Base-by-base conservation (phyloP, 1,284 basidiomycete genomes). In the Leccinum griseonigrum region DNA sequence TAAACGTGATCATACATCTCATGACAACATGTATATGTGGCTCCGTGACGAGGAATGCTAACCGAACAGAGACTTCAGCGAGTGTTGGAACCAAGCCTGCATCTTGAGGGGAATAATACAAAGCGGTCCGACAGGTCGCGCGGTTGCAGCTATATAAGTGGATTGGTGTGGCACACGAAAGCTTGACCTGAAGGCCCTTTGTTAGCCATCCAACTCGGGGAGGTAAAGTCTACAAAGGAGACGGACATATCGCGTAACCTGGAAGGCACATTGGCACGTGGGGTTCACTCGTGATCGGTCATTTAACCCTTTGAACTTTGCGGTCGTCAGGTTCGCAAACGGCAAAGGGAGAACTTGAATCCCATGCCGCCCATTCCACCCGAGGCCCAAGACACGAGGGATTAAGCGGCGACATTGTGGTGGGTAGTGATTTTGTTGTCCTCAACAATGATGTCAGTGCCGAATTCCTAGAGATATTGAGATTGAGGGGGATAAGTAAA, bases 371-470 rank as follows among this genome's bases (percentile, higher is more conserved):
- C 22, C 22, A 22, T 22, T 22, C 22, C 22, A 22, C 22, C 22
- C 22, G 22, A 22, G 22, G 22, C 22, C 22, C 22, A 22, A 22
- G 22, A 22, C 22, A 22, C 22, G 22, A 22, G 22, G 22, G 22
- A 22, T 22, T 22, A 22, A 22, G 22, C 22, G 22, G 22, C 34
- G 34, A 36, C 13, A 10, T 98, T 98, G 81, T 98, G 95, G 77
- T 99, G 97, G 56, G 98, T 90, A 65, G 98, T 95, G 0, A 95
- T 95, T 78, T 94, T 36, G 83, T 97, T 98, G 80, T 99, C 97
- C 73, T 99, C 97, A 64, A 94, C 94, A 60, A 97, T 92, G 65
- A 99, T 99, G 78, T 99, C 97, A 74, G 99, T 99, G 63, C 97
- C 96, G 73, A 98, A 98, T 22, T 22, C 22, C 22, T 22, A 22